Conservation (phyloP, 352 stramenopile genomes). For the Pythium oligandrum region DNA sequence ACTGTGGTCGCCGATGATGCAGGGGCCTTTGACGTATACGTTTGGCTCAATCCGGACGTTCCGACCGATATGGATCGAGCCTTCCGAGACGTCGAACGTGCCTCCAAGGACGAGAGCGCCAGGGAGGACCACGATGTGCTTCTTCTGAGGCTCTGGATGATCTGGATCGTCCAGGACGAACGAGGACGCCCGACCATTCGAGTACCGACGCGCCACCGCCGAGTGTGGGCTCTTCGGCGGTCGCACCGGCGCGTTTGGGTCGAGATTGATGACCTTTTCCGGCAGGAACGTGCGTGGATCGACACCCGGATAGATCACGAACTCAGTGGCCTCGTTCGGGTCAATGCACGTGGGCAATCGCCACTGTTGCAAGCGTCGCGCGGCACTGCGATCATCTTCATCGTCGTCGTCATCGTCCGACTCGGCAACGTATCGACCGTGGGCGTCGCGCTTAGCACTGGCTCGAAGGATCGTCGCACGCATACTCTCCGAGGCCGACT, state of each 20-base stretch:
- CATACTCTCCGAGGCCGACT: constrained; percentile 10
- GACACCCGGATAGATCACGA: constrained; percentile 52
- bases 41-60: constrained; percentile 64
- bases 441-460: constrained; percentile 17
- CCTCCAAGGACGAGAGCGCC: constrained; percentile 48
- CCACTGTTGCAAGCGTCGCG: constrained; percentile 26
- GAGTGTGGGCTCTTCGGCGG: constrained; percentile 8
- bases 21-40: constrained; percentile 67
- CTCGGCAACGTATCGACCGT: constrained; percentile 25
- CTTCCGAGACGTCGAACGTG: constrained; percentile 63
- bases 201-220: constrained; percentile 12
- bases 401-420: constrained; percentile 29
- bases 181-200: constrained; percentile 28
- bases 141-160: constrained; percentile 18
- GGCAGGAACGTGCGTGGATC: constrained; percentile 40
- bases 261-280: constrained; percentile 57
- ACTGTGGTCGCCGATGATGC: constrained; percentile 61
- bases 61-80: constrained; percentile 58
- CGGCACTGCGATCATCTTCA: constrained; percentile 15
- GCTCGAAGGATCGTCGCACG: constrained; percentile 23
- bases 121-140: constrained; percentile 42
- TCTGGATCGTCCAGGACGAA: constrained; percentile 20
- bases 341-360: constrained; percentile 39
- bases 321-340: constrained; percentile 33
- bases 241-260: constrained; percentile 8